Evolutionary conservation across 2,329 filamentous ascomycete species (phyloP).

Genomic region (Huntiella abstrusa): DNA sequence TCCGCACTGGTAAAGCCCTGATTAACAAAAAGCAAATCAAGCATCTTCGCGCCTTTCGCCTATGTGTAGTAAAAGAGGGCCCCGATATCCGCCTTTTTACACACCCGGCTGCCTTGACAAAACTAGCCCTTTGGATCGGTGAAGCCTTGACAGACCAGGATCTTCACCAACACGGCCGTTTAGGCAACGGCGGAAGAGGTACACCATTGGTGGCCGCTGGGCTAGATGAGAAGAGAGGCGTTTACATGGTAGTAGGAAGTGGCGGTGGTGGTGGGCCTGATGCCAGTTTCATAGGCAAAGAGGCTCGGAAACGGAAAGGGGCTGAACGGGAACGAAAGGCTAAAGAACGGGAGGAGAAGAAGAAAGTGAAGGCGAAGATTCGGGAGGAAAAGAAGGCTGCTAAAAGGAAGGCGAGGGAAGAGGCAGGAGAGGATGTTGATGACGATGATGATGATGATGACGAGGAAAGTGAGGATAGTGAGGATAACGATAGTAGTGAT

Average conservation of each 20-base stretch:
- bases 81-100: constrained; percentile 83
- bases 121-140: constrained; percentile 83
- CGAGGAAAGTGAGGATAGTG: constrained; percentile 20
- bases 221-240: constrained; percentile 66
- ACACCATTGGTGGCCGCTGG: constrained; percentile 81
- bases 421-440: neutral
- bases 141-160: constrained; percentile 86
- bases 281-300: constrained; percentile 47
- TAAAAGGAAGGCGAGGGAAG: neutral
- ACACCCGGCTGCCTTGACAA: constrained; percentile 80
- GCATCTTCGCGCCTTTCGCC: constrained; percentile 77
- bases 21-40: constrained; percentile 90
- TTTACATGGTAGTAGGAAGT: constrained; percentile 86
- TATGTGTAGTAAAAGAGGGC: constrained; percentile 90
- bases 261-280: constrained; percentile 69
- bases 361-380: constrained; percentile 41
- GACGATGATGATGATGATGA: constrained; percentile 24
- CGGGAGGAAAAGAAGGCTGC: constrained; percentile 18
- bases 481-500: constrained; percentile 16
- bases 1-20: constrained; percentile 75
- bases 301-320: constrained; percentile 42
- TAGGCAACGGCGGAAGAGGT: constrained; percentile 49
- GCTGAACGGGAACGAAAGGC: constrained; percentile 41
- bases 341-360: constrained; percentile 40
- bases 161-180: constrained; percentile 50